Evolutionary conservation across 2,329 filamentous ascomycete genomes (phyloP).

Genomic region (Aspergillus puulaauensis): DNA sequence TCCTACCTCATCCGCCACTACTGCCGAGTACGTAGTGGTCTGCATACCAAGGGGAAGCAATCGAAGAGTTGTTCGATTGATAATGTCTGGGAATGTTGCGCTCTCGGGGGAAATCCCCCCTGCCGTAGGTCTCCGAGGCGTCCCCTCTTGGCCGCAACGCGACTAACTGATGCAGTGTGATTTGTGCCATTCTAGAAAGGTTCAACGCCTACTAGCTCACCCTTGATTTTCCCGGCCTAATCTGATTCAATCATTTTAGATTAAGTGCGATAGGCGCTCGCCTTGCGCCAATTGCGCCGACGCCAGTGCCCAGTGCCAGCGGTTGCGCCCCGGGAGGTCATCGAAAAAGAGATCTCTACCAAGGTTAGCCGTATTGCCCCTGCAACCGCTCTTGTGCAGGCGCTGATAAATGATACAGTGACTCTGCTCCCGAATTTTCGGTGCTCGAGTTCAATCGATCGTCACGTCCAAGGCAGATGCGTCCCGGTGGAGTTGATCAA

Average conservation of each 20-base stretch:
- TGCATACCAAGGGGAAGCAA: too few species aligned
- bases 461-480: background rate
- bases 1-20: too few species aligned
- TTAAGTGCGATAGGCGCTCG: slow-evolving; percentile 25
- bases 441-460: too few species aligned
- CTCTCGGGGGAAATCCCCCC: background rate
- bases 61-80: too few species aligned
- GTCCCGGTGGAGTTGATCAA: background rate
- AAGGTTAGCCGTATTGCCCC: slow-evolving; percentile 6
- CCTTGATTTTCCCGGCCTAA: background rate
- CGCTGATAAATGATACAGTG: too few species aligned
- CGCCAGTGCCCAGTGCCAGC: slow-evolving; percentile 22
- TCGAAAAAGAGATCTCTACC: slow-evolving; percentile 11
- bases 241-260: slow-evolving; percentile 4
- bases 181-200: slow-evolving; percentile 28
- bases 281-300: slow-evolving; percentile 27
- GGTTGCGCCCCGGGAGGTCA: slow-evolving; percentile 16
- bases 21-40: too few species aligned
- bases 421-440: too few species aligned
- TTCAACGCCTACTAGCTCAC: background rate
- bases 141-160: background rate
- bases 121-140: background rate
- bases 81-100: too few species aligned
- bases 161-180: slow-evolving; percentile 19
- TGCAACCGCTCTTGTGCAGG: too few species aligned